Percentiles rank a stretch among this genome's conserved stretches.
These are phyloP conservation scores for Apiotrichum siamense DNA, from an alignment of 1,284 basidiomycete genomes.

Conservation along the genomic window DNA sequence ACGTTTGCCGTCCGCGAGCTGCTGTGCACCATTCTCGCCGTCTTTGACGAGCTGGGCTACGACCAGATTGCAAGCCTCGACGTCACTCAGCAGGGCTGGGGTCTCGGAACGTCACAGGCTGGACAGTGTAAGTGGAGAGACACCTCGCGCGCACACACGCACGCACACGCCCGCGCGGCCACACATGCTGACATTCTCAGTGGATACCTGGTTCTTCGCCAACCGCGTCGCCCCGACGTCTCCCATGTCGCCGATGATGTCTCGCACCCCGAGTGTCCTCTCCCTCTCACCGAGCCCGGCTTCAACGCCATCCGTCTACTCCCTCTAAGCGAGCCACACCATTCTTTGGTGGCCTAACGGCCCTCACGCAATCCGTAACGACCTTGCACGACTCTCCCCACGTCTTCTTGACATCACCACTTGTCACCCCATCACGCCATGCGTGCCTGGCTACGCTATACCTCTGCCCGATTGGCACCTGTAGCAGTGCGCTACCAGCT, in stretches of 20 bases:
- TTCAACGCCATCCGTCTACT: neutral
- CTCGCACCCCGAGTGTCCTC: neutral
- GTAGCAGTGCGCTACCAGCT: too few relatives aligned
- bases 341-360: too few relatives aligned
- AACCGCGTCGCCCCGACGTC: neutral
- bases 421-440: too few relatives aligned
- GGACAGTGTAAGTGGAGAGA: neutral
- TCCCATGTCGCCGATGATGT: too few relatives aligned
- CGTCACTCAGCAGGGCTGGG: constrained; percentile 8
- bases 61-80: constrained; percentile 32
- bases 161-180: too few relatives aligned
- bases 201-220: neutral
- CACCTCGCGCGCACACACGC: neutral
- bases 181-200: too few relatives aligned
- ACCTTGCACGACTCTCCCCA: too few relatives aligned
- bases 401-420: too few relatives aligned
- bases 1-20: neutral
- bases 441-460: too few relatives aligned
- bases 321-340: too few relatives aligned
- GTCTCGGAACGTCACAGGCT: neutral
- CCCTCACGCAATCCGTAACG: too few relatives aligned
- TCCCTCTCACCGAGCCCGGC: neutral
- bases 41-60: constrained; percentile 33
- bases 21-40: constrained; percentile 17
- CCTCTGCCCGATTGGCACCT: too few relatives aligned